A percentile compares a stretch with the other conserved stretches of the same genome.
These are phyloP conservation scores for Pyrus pyrifolia DNA, from an alignment of 306 rosid genomes.

Conservation along the genomic window DNA sequence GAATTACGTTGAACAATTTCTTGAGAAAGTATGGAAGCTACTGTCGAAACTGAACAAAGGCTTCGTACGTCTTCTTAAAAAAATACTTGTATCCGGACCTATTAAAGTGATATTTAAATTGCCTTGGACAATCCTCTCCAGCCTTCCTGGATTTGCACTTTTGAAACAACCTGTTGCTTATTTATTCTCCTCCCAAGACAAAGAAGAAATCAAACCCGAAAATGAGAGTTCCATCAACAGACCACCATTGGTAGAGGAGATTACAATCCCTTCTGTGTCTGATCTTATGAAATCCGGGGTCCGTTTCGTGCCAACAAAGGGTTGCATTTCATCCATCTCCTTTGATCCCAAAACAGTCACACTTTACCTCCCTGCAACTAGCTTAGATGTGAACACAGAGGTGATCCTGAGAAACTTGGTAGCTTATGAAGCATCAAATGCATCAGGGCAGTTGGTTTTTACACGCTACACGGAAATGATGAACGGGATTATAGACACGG, in stretches of 20 bases:
- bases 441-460: slow-evolving; percentile 54
- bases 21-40: slow-evolving; percentile 31
- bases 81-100: slow-evolving; percentile 41
- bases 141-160: slow-evolving; percentile 37
- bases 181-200: slow-evolving; percentile 18
- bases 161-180: slow-evolving; percentile 29
- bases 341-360: slow-evolving; percentile 39
- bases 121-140: slow-evolving; percentile 65
- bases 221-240: slow-evolving; percentile 24
- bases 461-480: slow-evolving; percentile 61
- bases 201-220: slow-evolving; percentile 27
- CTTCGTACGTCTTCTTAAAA: slow-evolving; percentile 37
- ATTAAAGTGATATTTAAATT: slow-evolving; percentile 30
- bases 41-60: slow-evolving; percentile 49
- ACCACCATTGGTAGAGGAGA: slow-evolving; percentile 65
- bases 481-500: slow-evolving; percentile 71
- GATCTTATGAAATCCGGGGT: slow-evolving; percentile 41
- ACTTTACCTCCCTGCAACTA: slow-evolving; percentile 49
- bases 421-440: slow-evolving; percentile 64
- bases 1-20: slow-evolving; percentile 21
- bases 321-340: slow-evolving; percentile 33
- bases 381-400: slow-evolving; percentile 52
- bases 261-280: slow-evolving; percentile 57
- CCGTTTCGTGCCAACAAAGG: slow-evolving; percentile 31
- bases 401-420: slow-evolving; percentile 59